These are phyloP conservation scores for Beta vulgaris DNA, from an alignment of 148 eudicot species.

Conservation along the genomic window DNA sequence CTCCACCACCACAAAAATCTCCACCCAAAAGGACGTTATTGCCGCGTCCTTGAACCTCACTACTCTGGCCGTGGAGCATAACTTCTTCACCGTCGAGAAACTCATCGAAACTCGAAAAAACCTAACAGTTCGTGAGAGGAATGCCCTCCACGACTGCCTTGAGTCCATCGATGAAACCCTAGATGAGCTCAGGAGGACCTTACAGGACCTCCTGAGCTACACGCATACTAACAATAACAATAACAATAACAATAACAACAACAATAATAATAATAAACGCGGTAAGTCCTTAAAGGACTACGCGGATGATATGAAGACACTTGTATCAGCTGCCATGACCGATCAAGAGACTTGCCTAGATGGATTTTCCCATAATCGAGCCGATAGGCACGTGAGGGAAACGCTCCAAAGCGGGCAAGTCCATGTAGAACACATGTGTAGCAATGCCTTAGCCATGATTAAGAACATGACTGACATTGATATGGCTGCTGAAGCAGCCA, in stretches of 20 bases:
- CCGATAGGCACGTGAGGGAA: constrained; percentile 51
- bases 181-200: constrained; percentile 50
- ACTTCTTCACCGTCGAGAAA: constrained; percentile 36
- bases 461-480: constrained; percentile 61
- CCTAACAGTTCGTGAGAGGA: constrained; percentile 44
- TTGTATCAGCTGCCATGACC: constrained; percentile 70
- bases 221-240: constrained; percentile 17
- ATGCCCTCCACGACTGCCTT: constrained; percentile 66
- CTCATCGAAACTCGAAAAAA: constrained; percentile 20
- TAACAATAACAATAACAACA: constrained; percentile 11
- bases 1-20: constrained; percentile 27
- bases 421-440: constrained; percentile 67
- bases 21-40: constrained; percentile 52
- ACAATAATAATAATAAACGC: constrained; percentile 1
- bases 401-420: constrained; percentile 33
- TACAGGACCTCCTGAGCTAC: constrained; percentile 44
- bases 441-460: constrained; percentile 74
- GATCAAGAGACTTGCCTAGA: constrained; percentile 76
- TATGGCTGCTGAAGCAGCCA: constrained; percentile 22
- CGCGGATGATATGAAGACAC: constrained; percentile 65
- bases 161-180: constrained; percentile 61
- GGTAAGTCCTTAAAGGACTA: constrained; percentile 37
- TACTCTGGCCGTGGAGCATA: constrained; percentile 37
- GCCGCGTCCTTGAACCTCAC: constrained; percentile 50
- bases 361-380: constrained; percentile 57